Conservation (phyloP, 495 filamentous ascomycete species). For the Penicillium taxi region DNA sequence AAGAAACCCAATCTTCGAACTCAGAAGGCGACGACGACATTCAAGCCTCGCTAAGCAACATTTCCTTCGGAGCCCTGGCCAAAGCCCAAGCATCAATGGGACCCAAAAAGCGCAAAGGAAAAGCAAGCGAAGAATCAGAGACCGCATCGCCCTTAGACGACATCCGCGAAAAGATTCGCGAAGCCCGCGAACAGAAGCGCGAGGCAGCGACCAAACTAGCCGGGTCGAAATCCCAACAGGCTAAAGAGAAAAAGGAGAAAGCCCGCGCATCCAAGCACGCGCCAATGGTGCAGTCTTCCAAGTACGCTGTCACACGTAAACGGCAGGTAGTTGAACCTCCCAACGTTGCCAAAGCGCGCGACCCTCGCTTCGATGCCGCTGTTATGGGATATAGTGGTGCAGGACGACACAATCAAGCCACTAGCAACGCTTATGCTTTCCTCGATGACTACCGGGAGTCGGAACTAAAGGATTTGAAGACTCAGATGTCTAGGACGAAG, state of each 20-base stretch:
- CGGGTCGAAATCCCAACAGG: conserved; percentile 31
- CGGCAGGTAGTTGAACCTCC: conserved; percentile 59
- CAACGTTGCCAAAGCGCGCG: conserved; percentile 44
- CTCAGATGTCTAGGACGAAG: conserved; percentile 56
- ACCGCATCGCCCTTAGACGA: conserved; percentile 28
- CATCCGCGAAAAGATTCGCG: conserved; percentile 30
- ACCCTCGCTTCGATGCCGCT: conserved; percentile 79
- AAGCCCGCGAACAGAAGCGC: conserved; percentile 41
- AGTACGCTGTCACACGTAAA: conserved; percentile 69
- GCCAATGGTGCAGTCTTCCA: conserved; percentile 70
- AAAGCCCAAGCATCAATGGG: conserved; percentile 70
- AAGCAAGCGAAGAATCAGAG: conserved; percentile 7
- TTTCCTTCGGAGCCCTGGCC: conserved; percentile 83
- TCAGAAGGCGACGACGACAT: conserved; percentile 29
- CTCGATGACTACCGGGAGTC: conserved; percentile 72
- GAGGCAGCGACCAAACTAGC: conserved; percentile 27
- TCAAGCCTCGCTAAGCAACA: conserved; percentile 33
- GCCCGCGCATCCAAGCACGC: conserved; percentile 79
- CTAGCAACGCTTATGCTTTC: conserved; percentile 70
- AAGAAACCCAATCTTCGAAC: conserved; percentile 13
- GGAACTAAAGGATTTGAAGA: conserved; percentile 68
- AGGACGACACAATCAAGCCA: conserved; percentile 35
- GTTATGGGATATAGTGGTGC: conserved; percentile 29
- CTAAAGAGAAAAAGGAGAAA: conserved; percentile 25
- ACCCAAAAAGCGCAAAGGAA: conserved; percentile 29